Evolutionary conservation across 495 filamentous ascomycete genomes (phyloP).

Genomic region (Cercophora scortea): DNA sequence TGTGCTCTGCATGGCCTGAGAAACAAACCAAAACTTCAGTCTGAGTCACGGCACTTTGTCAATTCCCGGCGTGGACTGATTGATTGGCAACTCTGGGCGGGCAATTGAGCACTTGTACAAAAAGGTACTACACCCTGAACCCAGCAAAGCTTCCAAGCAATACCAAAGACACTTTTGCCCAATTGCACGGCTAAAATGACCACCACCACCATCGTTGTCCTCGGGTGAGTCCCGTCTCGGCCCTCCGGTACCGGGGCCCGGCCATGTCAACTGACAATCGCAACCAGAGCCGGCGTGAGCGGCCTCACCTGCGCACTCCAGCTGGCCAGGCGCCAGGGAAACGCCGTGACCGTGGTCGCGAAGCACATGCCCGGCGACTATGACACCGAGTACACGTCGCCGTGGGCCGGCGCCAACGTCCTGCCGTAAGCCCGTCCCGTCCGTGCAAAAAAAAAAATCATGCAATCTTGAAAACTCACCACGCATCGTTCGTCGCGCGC

Average conservation of each 20-base stretch:
- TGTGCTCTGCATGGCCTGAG: no score
- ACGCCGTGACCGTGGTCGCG: constrained; percentile 68
- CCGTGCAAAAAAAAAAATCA: not conserved
- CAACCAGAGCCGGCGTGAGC: constrained; percentile 72
- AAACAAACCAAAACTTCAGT: no score
- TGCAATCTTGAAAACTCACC: not conserved
- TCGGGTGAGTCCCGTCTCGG: constrained; percentile 44
- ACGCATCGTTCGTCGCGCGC: not conserved
- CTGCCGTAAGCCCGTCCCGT: constrained; percentile 53
- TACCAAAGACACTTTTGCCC: not conserved
- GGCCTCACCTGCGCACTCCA: constrained; percentile 88
- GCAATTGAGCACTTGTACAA: no score
- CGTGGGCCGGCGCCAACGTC: constrained; percentile 92
- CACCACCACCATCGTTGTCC: constrained; percentile 57
- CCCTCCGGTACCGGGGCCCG: not conserved
- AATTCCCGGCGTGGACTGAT: no score
- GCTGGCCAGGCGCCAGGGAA: constrained; percentile 63
- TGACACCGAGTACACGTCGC: constrained; percentile 91
- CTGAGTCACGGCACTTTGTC: no score
- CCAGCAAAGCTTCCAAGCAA: no score
- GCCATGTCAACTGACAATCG: not conserved
- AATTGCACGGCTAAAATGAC: constrained; percentile 22
- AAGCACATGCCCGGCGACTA: constrained; percentile 99
- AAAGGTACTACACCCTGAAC: no score
- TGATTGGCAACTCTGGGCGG: no score